Base-by-base conservation (phyloP, 140 eudicot species). In the Cichorium intybus region DNA sequence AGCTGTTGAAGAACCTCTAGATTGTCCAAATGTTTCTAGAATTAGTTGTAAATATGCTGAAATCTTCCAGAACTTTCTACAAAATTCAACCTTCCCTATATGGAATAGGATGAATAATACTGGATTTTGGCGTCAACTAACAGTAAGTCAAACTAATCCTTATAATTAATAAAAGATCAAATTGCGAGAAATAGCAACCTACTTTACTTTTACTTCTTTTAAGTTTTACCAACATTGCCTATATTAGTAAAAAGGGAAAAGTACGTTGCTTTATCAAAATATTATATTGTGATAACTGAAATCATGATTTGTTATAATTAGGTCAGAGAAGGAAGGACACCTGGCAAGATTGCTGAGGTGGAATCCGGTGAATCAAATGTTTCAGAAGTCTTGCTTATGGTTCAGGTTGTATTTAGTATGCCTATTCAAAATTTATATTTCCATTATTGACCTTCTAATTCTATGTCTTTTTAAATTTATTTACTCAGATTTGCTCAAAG, bases 101-200 rank as follows among this genome's bases (percentile, higher is more conserved):
- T 91, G 97, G 97, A 85, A 87, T 72, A 79, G 97, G 70, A 71
- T 91, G 79, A 87, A 69, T 70, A 91, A 91, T 79, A 56, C 82
- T 72, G 96, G 97, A 43, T 87, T 91, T 77, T 91, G 97, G 97
- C 97, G 97, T 53, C 97, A 91, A 65, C 81, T 91, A 39, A 91
- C 97, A 7, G 97, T 91, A 81, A 68, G 87, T 62, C 58, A 63
- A 60, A 21, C 71, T 26, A 4, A 57, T 62, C 18, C 11, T 37
- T 16, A 6, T 29, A 21, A 22, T 56, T 41, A 16, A 52, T 5
- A 21, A 64, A 64, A 39, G 3, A 21, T n/a, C n/a, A n/a, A n/a
- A n/a, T n/a, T n/a, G n/a, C n/a, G n/a, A n/a, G n/a, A n/a, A 7
- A 34, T 34, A 7, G 12, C 12, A 8, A 7, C 10, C 12, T 34